These are phyloP conservation scores for Zasmidium cellare DNA, from an alignment of 2,329 filamentous ascomycete genomes.

Conservation along the genomic window DNA sequence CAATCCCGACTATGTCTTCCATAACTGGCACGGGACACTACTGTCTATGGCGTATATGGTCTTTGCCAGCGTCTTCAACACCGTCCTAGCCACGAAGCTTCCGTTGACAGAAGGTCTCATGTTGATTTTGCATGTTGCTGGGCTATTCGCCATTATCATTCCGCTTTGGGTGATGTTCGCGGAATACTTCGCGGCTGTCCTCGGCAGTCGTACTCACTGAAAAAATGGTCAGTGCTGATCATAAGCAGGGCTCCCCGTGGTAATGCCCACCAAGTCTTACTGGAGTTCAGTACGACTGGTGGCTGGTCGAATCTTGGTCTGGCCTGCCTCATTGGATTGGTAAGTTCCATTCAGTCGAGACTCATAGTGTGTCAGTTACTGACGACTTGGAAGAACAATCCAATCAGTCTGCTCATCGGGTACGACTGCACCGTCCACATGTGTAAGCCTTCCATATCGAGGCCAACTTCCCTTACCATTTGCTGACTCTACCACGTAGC, in stretches of 20 bases:
- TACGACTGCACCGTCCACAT: not conserved
- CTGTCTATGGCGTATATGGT: conserved; percentile 41
- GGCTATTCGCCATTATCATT: conserved; percentile 55
- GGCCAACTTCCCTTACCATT: too few species aligned
- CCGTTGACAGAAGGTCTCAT: conserved; percentile 45
- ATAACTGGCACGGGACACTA: conserved; percentile 42
- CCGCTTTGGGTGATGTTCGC: conserved; percentile 39
- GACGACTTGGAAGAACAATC: too few species aligned
- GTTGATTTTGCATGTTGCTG: conserved; percentile 50
- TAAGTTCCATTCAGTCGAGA: too few species aligned
- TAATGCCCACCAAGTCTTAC: not conserved
- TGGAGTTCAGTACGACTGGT: not conserved
- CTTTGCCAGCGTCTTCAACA: conserved; percentile 46
- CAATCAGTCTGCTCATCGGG: not conserved
- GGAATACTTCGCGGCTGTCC: too few species aligned
- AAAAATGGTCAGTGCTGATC: too few species aligned
- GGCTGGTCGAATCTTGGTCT: not conserved
- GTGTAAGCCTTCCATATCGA: not conserved
- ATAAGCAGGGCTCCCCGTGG: not conserved
- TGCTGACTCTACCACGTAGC: conserved; percentile 34
- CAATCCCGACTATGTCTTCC: conserved; percentile 33
- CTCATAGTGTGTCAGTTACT: too few species aligned
- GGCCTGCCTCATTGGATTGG: not conserved
- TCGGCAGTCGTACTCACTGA: too few species aligned
- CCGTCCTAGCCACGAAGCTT: conserved; percentile 46